Evolutionary conservation across 73 alveolate species (phyloP).

Genomic region (Symbiodinium natans): DNA sequence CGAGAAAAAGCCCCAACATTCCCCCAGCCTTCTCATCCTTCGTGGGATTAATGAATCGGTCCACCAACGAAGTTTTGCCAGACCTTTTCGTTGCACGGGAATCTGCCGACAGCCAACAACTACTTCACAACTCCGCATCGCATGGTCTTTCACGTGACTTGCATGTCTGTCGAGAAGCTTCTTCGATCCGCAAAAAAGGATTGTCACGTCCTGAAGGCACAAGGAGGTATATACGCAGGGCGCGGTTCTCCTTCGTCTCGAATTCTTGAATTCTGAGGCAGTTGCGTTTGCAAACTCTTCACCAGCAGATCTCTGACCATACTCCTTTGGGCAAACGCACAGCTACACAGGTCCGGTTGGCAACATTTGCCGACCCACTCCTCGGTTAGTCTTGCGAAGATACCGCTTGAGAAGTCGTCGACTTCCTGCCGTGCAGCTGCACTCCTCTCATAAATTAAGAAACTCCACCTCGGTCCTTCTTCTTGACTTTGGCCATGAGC

Average conservation of each 20-base stretch:
- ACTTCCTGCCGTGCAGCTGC: not conserved
- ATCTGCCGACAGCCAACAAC: not conserved
- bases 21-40: conserved; percentile 69
- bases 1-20: not conserved
- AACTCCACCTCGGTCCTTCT: not conserved
- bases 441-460: not conserved
- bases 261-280: not conserved
- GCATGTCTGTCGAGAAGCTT: not conserved
- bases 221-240: not conserved
- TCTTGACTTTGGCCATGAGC: conserved; percentile 1
- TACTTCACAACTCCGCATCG: not conserved
- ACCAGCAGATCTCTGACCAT: conserved; percentile 7
- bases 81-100: not conserved
- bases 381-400: conserved; percentile 51
- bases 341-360: not conserved
- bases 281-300: conserved; percentile 59
- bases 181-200: conserved; percentile 73
- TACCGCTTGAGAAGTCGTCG: conserved; percentile 56
- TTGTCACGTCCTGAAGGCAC: conserved; percentile 33
- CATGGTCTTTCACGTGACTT: too few species aligned
- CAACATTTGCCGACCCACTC: not conserved
- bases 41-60: conserved; percentile 73
- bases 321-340: not conserved
- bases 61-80: conserved; percentile 62
- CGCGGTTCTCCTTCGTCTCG: not conserved